Conservation (phyloP, 2,329 filamentous ascomycete genomes). For the Capronia americana region DNA sequence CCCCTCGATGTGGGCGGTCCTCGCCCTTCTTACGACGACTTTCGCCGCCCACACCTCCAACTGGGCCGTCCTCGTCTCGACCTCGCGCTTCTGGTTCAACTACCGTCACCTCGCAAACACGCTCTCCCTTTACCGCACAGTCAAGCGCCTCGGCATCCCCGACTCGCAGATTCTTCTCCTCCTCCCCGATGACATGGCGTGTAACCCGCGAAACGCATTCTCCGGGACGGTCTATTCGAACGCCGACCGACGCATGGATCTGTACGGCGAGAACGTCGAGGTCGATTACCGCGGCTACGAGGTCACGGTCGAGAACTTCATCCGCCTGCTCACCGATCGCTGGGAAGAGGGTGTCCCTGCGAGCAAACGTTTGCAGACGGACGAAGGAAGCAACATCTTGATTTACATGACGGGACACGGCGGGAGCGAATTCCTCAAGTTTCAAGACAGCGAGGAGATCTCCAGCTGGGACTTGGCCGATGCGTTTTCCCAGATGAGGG, state of each 20-base stretch:
- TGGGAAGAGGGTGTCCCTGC: slow-evolving; percentile 93
- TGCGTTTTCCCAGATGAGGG: slow-evolving; percentile 99
- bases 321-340: slow-evolving; percentile 89
- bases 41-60: slow-evolving; percentile 79
- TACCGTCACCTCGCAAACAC: slow-evolving; percentile 98
- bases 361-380: slow-evolving; percentile 90
- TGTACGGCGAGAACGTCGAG: slow-evolving; percentile 98
- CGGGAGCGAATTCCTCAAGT: slow-evolving; percentile 97
- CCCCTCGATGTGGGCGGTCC: slow-evolving; percentile 23
- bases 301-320: slow-evolving; percentile 98
- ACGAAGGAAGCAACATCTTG: slow-evolving; percentile 93
- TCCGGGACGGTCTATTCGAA: slow-evolving; percentile 98
- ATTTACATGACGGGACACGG: slow-evolving; percentile 99
- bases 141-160: slow-evolving; percentile 95
- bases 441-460: slow-evolving; percentile 97
- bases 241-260: slow-evolving; percentile 89
- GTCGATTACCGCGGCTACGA: slow-evolving; percentile 98
- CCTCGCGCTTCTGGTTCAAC: slow-evolving; percentile 99
- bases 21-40: slow-evolving; percentile 25
- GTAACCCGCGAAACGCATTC: slow-evolving; percentile 97
- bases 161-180: slow-evolving; percentile 99
- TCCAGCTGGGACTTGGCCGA: slow-evolving; percentile 94
- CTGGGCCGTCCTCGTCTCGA: slow-evolving; percentile 98
- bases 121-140: slow-evolving; percentile 94
- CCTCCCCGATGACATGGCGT: slow-evolving; percentile 99